Evolutionary conservation across 768 basidiomycete species (phyloP).

Genomic region (Lactarius vividus): DNA sequence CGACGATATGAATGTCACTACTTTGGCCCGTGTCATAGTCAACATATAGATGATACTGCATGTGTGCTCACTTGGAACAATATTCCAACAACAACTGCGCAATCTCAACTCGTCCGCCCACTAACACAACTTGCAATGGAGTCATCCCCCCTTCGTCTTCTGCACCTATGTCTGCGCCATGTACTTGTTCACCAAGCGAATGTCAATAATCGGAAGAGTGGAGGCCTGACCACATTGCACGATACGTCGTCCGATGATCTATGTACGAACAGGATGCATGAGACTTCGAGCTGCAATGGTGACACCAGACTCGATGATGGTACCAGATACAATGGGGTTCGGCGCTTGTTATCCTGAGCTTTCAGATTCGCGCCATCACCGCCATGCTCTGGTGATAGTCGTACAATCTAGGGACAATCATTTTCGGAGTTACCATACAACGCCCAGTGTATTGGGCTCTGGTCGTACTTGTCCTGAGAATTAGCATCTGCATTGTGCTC

Average conservation of each 20-base stretch:
- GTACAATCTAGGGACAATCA: not conserved
- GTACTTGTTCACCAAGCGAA: too few species aligned
- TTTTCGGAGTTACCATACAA: not conserved
- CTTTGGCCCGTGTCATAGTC: too few species aligned
- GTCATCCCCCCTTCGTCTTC: not conserved
- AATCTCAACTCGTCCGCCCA: not conserved
- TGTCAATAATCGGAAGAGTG: too few species aligned
- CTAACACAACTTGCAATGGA: not conserved
- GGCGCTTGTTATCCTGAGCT: not conserved
- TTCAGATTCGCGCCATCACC: not conserved
- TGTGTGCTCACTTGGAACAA: not conserved
- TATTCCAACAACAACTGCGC: not conserved
- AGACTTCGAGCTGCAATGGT: not conserved
- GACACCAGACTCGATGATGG: not conserved
- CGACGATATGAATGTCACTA: too few species aligned
- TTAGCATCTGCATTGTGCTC: not conserved
- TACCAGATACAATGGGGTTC: not conserved
- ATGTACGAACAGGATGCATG: not conserved
- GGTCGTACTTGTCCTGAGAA: not conserved
- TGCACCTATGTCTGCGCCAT: not conserved
- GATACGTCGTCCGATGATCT: too few species aligned
- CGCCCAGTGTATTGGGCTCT: not conserved
- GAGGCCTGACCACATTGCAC: too few species aligned
- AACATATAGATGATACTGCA: too few species aligned
- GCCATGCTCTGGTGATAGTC: not conserved